Percentiles rank a stretch among this genome's conserved stretches.
Evolutionary conservation across 192 early-diverging fungal species (phyloP).

Genomic region (Phycomyces nitens): DNA sequence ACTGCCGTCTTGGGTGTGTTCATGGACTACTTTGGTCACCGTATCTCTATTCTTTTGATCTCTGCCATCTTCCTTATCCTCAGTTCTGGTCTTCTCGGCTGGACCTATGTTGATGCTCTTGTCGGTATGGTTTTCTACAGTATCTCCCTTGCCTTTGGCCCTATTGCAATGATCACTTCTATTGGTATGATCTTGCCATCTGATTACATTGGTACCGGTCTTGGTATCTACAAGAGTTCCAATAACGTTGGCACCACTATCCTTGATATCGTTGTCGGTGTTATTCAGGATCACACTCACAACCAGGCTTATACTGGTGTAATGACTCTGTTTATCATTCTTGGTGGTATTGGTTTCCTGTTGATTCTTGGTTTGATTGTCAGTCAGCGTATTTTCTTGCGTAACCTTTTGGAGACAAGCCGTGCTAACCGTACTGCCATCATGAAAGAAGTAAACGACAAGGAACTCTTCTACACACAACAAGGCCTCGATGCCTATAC

Average conservation of each 20-base stretch:
- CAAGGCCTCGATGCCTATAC: constrained; percentile 30
- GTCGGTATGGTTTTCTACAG: constrained; percentile 55
- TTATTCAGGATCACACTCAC: constrained; percentile 48
- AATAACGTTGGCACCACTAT: constrained; percentile 60
- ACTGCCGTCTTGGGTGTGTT: constrained; percentile 50
- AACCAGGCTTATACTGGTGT: constrained; percentile 28
- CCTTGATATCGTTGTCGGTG: constrained; percentile 62
- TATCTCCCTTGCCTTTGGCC: constrained; percentile 58
- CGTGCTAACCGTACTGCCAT: constrained; percentile 18
- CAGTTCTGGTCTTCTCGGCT: constrained; percentile 45
- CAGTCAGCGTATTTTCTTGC: constrained; percentile 4
- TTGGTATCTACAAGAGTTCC: constrained; percentile 61
- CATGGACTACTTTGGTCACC: constrained; percentile 53
- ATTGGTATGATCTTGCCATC: constrained; percentile 54
- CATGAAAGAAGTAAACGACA: constrained; percentile 31
- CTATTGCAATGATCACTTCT: constrained; percentile 55
- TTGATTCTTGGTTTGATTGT: constrained; percentile 13
- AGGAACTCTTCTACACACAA: constrained; percentile 21
- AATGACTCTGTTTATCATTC: constrained; percentile 25
- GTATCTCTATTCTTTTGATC: constrained; percentile 36
- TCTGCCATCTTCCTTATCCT: constrained; percentile 33
- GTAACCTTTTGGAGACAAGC: constrained; percentile 21
- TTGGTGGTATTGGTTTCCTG: constrained; percentile 26
- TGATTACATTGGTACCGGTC: constrained; percentile 54
- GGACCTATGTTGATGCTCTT: constrained; percentile 48